These are phyloP conservation scores for Globisporangium cylindrosporum DNA, from an alignment of 352 stramenopile species.

Conservation along the genomic window DNA sequence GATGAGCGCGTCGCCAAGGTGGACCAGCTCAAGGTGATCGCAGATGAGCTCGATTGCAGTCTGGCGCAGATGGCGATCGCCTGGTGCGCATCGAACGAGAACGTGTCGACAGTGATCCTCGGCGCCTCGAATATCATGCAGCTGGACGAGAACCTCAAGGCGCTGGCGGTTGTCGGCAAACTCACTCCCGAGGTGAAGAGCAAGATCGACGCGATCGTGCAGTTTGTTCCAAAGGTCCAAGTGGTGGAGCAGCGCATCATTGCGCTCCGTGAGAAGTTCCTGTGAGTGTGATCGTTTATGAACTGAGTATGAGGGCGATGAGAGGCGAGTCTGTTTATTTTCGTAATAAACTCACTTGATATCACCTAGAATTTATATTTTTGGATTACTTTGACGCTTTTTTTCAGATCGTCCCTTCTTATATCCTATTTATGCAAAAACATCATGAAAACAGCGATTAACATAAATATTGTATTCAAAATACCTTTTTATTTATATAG, in stretches of 20 bases:
- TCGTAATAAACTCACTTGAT: neutral
- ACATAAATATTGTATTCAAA: neutral
- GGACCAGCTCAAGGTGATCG: constrained; percentile 19
- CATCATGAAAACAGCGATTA: neutral
- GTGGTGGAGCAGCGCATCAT: neutral
- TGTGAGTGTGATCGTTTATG: neutral
- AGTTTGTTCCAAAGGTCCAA: neutral
- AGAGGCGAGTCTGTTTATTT: neutral
- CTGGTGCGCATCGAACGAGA: constrained; percentile 35
- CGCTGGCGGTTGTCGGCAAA: constrained; percentile 34
- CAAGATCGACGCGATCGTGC: constrained; percentile 6
- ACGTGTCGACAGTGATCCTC: constrained; percentile 33
- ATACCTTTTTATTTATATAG: neutral
- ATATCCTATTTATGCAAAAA: neutral
- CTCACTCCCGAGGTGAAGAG: constrained; percentile 37
- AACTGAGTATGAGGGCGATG: neutral
- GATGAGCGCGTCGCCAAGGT: constrained; percentile 16
- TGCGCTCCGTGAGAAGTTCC: constrained; percentile 2
- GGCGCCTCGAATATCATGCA: constrained; percentile 38
- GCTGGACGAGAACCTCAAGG: constrained; percentile 55
- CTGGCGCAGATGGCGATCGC: constrained; percentile 36
- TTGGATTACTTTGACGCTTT: neutral
- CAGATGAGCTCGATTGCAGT: constrained; percentile 15
- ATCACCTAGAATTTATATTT: neutral
- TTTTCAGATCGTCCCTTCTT: neutral